Evolutionary conservation across 345 rosid species (phyloP).

Genomic region (Dipteronia dyeriana): DNA sequence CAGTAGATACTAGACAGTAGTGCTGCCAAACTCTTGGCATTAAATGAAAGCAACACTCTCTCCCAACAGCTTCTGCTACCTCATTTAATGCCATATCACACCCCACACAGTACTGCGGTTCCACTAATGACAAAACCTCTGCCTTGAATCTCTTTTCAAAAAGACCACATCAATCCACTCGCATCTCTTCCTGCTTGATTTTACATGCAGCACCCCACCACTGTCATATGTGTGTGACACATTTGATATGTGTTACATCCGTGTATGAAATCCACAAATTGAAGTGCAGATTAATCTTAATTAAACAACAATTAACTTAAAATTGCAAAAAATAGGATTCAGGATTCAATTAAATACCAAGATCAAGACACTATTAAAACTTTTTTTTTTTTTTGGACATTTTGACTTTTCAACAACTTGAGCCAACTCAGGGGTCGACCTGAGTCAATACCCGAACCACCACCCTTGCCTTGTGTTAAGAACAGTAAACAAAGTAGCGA

Average conservation of each 20-base stretch:
- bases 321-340: neutral
- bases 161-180: neutral
- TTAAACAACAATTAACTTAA: neutral
- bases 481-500: slow-evolving; percentile 17
- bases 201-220: no score
- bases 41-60: slow-evolving; percentile 34
- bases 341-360: slow-evolving; percentile 16
- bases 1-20: neutral
- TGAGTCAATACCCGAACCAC: slow-evolving; percentile 99
- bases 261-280: no score
- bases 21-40: slow-evolving; percentile 21
- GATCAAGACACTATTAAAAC: neutral
- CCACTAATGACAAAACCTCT: neutral
- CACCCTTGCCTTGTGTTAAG: slow-evolving; percentile 63
- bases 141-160: neutral
- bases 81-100: slow-evolving; percentile 33
- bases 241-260: no score
- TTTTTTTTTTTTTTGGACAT: neutral
- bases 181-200: neutral
- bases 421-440: slow-evolving; percentile 52
- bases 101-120: neutral
- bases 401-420: neutral
- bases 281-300: no score
- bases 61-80: slow-evolving; percentile 32
- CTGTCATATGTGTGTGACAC: no score